Evolutionary conservation across 2,329 filamentous ascomycete species (phyloP).

Genomic region (Trichoderma breve): DNA sequence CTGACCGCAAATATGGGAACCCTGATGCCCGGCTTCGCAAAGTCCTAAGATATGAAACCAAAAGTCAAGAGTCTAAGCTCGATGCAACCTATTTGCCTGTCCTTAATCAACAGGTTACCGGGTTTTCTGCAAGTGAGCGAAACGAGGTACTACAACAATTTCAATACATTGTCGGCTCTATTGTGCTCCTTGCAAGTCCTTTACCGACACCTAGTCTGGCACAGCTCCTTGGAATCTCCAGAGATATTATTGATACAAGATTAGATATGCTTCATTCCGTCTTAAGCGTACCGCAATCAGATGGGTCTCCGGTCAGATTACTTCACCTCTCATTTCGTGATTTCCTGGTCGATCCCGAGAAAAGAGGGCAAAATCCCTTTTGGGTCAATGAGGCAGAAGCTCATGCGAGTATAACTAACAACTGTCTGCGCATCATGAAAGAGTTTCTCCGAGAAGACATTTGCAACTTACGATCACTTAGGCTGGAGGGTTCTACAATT

Average conservation of each 20-base stretch:
- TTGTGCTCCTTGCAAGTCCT: conserved; percentile 33
- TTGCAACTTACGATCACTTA: neutral
- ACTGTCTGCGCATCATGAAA: neutral
- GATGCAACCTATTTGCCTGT: conserved; percentile 23
- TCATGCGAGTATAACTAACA: neutral
- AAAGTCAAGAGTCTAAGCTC: conserved; percentile 20
- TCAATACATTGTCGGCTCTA: conserved; percentile 31
- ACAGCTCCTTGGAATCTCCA: conserved; percentile 27
- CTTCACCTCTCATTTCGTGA: conserved; percentile 9
- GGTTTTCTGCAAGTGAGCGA: neutral
- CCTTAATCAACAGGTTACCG: conserved; percentile 20
- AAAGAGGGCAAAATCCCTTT: neutral
- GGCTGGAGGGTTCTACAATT: too few relatives aligned
- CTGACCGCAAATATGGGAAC: conserved; percentile 20
- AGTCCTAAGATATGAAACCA: conserved; percentile 26
- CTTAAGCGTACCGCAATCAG: conserved; percentile 30
- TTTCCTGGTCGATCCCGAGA: neutral
- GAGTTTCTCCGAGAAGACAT: neutral
- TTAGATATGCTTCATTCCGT: conserved; percentile 36
- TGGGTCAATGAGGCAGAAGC: neutral
- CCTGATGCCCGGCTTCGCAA: conserved; percentile 26
- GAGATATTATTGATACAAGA: conserved; percentile 22
- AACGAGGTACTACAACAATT: conserved; percentile 27
- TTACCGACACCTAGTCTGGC: conserved; percentile 30
- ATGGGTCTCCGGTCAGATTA: conserved; percentile 28